Percentiles rank a stretch among this genome's conserved stretches.
These are phyloP conservation scores for Kentomonas sorsogonicus DNA, from an alignment of 208 protist genomes.

Conservation along the genomic window DNA sequence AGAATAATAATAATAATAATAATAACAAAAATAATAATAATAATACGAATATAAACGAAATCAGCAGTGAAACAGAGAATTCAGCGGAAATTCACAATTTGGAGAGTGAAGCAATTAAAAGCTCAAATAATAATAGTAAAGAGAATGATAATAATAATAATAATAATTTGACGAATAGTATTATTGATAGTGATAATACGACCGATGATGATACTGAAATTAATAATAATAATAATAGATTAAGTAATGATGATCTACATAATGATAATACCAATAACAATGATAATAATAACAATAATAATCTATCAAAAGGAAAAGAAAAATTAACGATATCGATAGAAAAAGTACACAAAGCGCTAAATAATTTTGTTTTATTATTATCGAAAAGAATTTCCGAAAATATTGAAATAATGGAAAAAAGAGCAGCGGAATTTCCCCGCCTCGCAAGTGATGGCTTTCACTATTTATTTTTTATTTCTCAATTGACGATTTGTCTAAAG, in stretches of 20 bases:
- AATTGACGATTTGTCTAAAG: no score
- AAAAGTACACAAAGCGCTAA: not conserved
- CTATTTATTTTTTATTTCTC: no score
- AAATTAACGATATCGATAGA: not conserved
- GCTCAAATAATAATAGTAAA: no score
- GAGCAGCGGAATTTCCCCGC: no score
- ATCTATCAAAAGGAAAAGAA: not conserved
- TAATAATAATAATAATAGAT: not conserved
- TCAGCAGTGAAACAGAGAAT: no score
- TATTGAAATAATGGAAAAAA: slow-evolving; percentile 1
- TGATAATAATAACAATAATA: not conserved
- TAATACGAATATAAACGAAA: no score
- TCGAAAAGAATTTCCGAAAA: not conserved
- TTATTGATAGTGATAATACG: not conserved
- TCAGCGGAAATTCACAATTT: no score
- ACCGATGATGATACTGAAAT: not conserved
- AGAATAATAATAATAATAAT: no score
- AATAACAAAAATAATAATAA: no score
- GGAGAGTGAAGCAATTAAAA: no score
- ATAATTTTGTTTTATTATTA: not conserved
- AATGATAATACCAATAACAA: not conserved
- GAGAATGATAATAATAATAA: not conserved
- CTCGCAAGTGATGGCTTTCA: no score
- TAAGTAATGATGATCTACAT: not conserved
- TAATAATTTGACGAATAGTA: not conserved